These are phyloP conservation scores for Didymella pinodella DNA, from an alignment of 2,329 filamentous ascomycete species.

Conservation along the genomic window DNA sequence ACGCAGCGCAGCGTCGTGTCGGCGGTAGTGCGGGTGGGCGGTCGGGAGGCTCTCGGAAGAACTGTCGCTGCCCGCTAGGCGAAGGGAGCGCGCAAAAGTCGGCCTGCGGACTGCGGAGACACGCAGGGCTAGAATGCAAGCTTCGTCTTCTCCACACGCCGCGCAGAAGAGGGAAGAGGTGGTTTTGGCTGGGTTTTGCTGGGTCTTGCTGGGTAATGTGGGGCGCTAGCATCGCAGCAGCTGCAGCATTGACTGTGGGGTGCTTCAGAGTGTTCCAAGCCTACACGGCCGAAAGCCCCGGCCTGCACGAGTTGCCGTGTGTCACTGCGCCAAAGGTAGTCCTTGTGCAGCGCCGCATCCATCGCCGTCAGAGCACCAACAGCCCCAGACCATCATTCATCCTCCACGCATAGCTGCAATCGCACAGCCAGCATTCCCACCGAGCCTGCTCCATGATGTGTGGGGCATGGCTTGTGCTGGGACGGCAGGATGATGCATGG, in stretches of 20 bases:
- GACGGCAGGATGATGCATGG: conserved; percentile 16
- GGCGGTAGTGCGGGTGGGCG: neutral
- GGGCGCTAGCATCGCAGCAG: conserved; percentile 15
- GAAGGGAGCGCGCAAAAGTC: conserved; percentile 7
- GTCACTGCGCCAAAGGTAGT: neutral
- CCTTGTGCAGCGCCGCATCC: conserved; percentile 1
- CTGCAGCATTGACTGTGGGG: conserved; percentile 13
- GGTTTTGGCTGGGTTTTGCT: neutral
- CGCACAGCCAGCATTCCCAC: conserved; percentile 2
- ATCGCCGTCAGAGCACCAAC: conserved; percentile 1
- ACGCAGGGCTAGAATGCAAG: conserved; percentile 17
- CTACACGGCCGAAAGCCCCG: neutral
- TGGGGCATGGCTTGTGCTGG: conserved; percentile 17
- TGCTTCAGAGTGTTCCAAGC: conserved; percentile 4
- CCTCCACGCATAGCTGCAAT: neutral
- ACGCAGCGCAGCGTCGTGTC: conserved; percentile 16
- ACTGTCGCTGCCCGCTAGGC: neutral
- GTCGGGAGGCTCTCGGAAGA: conserved; percentile 6
- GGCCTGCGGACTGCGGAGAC: conserved; percentile 3
- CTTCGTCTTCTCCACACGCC: conserved; percentile 20
- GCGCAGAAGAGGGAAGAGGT: conserved; percentile 5
- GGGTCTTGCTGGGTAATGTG: conserved; percentile 16
- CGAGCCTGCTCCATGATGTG: conserved; percentile 3
- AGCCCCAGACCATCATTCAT: neutral
- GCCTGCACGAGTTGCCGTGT: neutral